Evolutionary conservation across 2,329 filamentous ascomycete genomes (phyloP).

Genomic region (Macroventuria anomochaeta): DNA sequence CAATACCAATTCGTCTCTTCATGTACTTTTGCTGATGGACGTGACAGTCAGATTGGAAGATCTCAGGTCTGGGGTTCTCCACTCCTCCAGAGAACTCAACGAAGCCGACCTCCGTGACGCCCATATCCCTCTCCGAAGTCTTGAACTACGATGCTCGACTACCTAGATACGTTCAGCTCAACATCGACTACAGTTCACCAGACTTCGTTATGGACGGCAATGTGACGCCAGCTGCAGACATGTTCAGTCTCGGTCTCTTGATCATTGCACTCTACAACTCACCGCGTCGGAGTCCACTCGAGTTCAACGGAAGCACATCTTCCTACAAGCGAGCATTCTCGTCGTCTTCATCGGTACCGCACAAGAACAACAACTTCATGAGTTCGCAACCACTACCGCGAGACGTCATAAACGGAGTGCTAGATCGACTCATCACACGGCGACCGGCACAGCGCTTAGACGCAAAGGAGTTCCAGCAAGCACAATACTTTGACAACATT

Average conservation of each 20-base stretch:
- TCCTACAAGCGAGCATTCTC: conserved; percentile 86
- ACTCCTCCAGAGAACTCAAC: conserved; percentile 79
- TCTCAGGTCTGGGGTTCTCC: conserved; percentile 91
- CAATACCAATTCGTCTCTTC: conserved; percentile 24
- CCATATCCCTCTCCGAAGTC: conserved; percentile 81
- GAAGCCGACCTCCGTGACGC: conserved; percentile 75
- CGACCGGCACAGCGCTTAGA: conserved; percentile 86
- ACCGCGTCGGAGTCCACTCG: conserved; percentile 87
- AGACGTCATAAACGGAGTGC: conserved; percentile 75
- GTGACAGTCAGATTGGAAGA: conserved; percentile 90
- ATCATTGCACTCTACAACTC: conserved; percentile 92
- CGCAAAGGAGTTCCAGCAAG: conserved; percentile 90
- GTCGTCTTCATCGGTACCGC: conserved; percentile 79
- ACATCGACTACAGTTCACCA: conserved; percentile 91
- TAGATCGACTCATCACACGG: conserved; percentile 86
- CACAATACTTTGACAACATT: conserved; percentile 96
- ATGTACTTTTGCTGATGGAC: conserved; percentile 34
- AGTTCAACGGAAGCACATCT: conserved; percentile 79
- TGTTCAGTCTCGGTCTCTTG: conserved; percentile 90
- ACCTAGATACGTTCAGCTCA: conserved; percentile 82
- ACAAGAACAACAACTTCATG: conserved; percentile 81
- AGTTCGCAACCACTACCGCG: conserved; percentile 79
- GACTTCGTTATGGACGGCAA: conserved; percentile 94
- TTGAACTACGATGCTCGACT: conserved; percentile 85
- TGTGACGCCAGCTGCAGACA: conserved; percentile 81